Evolutionary conservation across 2,329 filamentous ascomycete genomes (phyloP), one percentile per base, ranked within the genome.

Genomic region (Penicillium thymicola): DNA sequence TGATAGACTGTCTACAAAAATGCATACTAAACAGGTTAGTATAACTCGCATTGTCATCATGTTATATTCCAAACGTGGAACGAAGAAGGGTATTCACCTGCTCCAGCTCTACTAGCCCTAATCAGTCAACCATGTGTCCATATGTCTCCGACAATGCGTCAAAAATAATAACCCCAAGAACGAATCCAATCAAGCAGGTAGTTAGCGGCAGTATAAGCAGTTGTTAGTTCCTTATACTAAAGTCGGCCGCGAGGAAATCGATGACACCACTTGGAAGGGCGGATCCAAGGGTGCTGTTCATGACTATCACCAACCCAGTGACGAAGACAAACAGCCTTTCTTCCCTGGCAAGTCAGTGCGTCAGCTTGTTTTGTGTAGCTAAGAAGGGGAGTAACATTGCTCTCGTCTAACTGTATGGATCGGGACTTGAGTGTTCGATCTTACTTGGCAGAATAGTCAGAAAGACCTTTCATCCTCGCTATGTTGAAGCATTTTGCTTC

Each of bases 1-100:
- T 0, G 3, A 6, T 40, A 7, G n/a, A 21, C 4, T 2, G 4
- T 13, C 13, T 23, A 23, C 21, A 3, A 41, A 8, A 1, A 0
- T 9, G 2, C 9, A 9, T 2, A 25, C 4, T 16, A 13, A 16
- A 25, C 2, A 4, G 1, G 6, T 13, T 41, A 13, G 11, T 32
- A 14, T 32, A 32, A 32, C 30, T 14, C 2, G 11, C 38, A 23
- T 23, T 23, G 2, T 40, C 4, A 5, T 8, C 5, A 5, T 4
- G 13, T 14, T 23, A 3, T 23, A 23, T 40, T 3, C 6, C 37
- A 23, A 13, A 3, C 11, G 11, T 21, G 4, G 37, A 11, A 13
- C 11, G 18, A 21, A 40, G 18, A 21, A n/a, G n/a, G 8, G 32
- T 3, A 36, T 36, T 32, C 7, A 3, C 7, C 9, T 10, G 8